Conservation (phyloP, 176 grass and related monocot species). For the Saccharum officinarum region DNA sequence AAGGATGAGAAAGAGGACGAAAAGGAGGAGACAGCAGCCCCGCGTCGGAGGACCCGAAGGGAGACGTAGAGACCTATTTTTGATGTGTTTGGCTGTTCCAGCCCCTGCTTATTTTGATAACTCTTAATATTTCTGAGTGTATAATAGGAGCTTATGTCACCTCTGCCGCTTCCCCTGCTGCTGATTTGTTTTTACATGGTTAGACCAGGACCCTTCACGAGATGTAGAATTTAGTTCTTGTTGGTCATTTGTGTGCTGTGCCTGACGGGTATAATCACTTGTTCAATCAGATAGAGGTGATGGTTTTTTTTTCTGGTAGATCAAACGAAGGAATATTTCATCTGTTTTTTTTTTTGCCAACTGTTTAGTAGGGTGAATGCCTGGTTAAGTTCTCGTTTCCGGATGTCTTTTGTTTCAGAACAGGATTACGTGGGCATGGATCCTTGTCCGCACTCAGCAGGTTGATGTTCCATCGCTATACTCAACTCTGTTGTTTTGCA, state of each 20-base stretch:
- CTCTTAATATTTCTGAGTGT: conserved; percentile 39
- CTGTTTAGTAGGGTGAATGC: background rate
- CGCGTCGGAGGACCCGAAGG: conserved; percentile 67
- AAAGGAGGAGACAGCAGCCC: conserved; percentile 50
- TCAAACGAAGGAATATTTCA: background rate
- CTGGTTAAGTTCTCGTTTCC: background rate
- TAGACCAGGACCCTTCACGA: conserved; percentile 38
- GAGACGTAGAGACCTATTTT: conserved; percentile 48
- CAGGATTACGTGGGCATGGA: background rate
- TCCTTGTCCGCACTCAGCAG: background rate
- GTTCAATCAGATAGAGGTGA: conserved; percentile 13
- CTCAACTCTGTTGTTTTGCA: background rate
- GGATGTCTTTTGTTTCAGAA: background rate
- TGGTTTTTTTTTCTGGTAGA: conserved; percentile 19
- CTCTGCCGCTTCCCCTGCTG: background rate
- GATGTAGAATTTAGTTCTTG: conserved; percentile 23
- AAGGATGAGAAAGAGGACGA: conserved; percentile 70
- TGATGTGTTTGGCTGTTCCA: conserved; percentile 17
- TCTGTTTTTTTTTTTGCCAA: background rate
- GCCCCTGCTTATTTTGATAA: conserved; percentile 20
- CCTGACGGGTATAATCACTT: conserved; percentile 7
- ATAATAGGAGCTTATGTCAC: conserved; percentile 44
- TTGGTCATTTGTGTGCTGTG: conserved; percentile 26
- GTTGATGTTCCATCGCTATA: background rate
- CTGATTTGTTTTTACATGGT: conserved; percentile 36